Percentiles rank a stretch among this genome's conserved stretches.
Evolutionary conservation across 495 filamentous ascomycete species (phyloP).

Genomic region (Astrothelium subdiscretum): DNA sequence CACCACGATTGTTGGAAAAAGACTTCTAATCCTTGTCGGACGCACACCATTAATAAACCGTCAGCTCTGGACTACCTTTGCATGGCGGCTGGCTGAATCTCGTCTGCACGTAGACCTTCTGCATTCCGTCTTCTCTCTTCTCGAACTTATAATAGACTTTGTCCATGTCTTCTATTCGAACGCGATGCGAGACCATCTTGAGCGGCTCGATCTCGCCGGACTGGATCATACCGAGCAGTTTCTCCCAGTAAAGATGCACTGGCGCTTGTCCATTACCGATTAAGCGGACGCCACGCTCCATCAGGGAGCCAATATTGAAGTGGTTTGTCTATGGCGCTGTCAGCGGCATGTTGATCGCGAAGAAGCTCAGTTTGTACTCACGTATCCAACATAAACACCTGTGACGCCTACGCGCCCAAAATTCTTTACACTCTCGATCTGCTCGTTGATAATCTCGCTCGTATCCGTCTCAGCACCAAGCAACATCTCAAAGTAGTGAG

Average conservation of each 20-base stretch:
- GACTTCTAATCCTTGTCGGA: no score
- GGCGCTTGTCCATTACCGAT: constrained; percentile 79
- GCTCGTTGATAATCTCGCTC: constrained; percentile 79
- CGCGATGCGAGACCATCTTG: constrained; percentile 69
- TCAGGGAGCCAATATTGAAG: constrained; percentile 74
- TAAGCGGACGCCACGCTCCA: constrained; percentile 75
- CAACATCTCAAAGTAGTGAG: constrained; percentile 62
- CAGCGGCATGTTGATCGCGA: neutral
- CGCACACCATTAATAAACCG: constrained; percentile 25
- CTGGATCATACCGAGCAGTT: constrained; percentile 58
- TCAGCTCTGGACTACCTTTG: constrained; percentile 27
- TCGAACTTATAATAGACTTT: constrained; percentile 35
- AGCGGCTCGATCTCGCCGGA: constrained; percentile 61
- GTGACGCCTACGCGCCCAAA: constrained; percentile 70
- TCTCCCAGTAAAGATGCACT: constrained; percentile 73
- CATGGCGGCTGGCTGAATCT: constrained; percentile 24
- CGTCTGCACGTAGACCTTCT: constrained; percentile 35
- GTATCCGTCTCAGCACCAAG: constrained; percentile 76
- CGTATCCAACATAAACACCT: constrained; percentile 72
- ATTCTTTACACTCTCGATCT: constrained; percentile 63
- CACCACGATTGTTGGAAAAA: no score
- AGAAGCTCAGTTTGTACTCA: constrained; percentile 34
- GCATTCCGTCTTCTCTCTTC: constrained; percentile 30
- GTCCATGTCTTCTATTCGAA: constrained; percentile 63
- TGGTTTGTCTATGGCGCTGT: constrained; percentile 49